phyloP scores from a whole-genome alignment of 352 stramenopile genomes.

The Paralagenidium karlingii region DNA sequence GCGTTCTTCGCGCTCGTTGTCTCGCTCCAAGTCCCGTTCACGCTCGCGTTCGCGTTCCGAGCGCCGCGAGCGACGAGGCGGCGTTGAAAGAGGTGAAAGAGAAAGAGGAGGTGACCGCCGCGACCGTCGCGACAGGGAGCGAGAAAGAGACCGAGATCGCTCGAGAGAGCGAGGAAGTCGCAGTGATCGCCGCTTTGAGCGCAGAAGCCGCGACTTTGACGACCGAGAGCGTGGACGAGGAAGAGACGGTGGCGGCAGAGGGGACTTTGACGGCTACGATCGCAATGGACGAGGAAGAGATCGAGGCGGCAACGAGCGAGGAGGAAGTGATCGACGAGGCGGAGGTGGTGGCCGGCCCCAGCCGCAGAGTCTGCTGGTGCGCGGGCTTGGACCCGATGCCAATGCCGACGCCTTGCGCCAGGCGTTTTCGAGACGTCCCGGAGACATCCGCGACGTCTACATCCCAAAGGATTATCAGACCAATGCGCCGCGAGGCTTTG shows the following conservation, averaged over 20 bases:
- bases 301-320: not conserved
- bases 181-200: not conserved
- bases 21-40: conserved; percentile 7
- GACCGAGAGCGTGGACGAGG: no score
- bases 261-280: no score
- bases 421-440: conserved; percentile 27
- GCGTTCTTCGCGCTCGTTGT: conserved; percentile 2
- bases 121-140: not conserved
- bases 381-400: conserved; percentile 21
- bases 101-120: no score
- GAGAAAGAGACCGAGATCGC: not conserved
- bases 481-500: conserved; percentile 73
- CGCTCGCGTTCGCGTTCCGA: conserved; percentile 16
- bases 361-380: conserved; percentile 37
- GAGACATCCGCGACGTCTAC: conserved; percentile 76
- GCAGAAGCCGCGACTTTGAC: no score
- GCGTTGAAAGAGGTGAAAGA: no score
- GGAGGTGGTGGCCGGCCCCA: conserved; percentile 7
- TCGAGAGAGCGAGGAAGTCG: not conserved
- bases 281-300: conserved; percentile 3
- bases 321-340: conserved; percentile 4
- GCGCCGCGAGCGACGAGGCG: no score
- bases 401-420: conserved; percentile 25
- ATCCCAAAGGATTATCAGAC: conserved; percentile 60
- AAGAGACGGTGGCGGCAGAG: conserved; percentile 5